Evolutionary conservation across 495 filamentous ascomycete genomes (phyloP).

Genomic region (Achaetomiella virescens): DNA sequence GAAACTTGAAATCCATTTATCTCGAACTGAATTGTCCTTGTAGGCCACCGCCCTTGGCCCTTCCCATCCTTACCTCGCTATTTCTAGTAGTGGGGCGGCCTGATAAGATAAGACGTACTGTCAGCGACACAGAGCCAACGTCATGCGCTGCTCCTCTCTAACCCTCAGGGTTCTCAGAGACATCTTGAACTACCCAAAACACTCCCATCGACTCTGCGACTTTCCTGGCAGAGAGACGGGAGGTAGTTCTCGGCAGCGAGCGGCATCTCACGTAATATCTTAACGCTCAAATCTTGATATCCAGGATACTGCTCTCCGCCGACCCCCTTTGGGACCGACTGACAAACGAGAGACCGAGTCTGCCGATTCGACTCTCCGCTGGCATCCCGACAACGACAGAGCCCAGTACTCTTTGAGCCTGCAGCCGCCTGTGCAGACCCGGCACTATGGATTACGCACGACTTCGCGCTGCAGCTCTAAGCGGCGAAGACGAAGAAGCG

Average conservation of each 20-base stretch:
- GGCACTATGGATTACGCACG: slow-evolving; percentile 65
- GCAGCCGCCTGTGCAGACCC: not conserved
- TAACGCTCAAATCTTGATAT: not conserved
- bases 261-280: not conserved
- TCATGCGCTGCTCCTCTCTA: not conserved
- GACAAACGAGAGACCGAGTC: not conserved
- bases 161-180: slow-evolving; percentile 6
- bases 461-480: slow-evolving; percentile 79
- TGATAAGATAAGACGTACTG: slow-evolving; percentile 8
- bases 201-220: not conserved
- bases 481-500: slow-evolving; percentile 86
- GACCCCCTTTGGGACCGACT: not conserved
- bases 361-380: not conserved
- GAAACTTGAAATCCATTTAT: no score
- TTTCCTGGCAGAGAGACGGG: not conserved
- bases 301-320: not conserved
- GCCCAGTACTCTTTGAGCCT: not conserved
- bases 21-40: no score
- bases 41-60: no score
- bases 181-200: slow-evolving; percentile 1
- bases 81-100: no score
- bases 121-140: not conserved
- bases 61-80: no score
- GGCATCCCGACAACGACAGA: not conserved
- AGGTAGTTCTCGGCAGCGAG: not conserved